Base-by-base conservation (phyloP, 2,329 filamentous ascomycete species). In the Xylariales sp. region DNA sequence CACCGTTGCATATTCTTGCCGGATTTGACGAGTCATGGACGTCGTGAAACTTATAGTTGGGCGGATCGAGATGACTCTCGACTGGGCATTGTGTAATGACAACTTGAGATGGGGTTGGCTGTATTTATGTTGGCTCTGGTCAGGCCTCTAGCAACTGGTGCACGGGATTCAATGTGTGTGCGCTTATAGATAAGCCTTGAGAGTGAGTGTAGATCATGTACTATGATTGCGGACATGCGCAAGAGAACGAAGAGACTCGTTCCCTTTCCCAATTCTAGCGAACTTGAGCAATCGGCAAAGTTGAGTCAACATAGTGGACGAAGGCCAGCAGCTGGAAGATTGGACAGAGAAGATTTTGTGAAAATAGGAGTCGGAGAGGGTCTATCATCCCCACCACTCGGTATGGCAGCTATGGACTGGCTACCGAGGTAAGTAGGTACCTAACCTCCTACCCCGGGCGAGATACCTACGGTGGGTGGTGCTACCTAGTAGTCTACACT, bases 21-120 rank as follows among this genome's bases (percentile, higher is more conserved):
- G 62, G 55, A 69, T 67, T 57, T 69, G 55, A 64, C 56, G 56
- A 64, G 58, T 57, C 62, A 54, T 39, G 5, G 34, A 54, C 45
- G 50, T 18, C 30, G 65, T 70, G 53, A 18, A 43, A 64, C 68
- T 55, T 30, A 45, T 16, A 52, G 30, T 23, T 23, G 23, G 62
- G 55, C n/a, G 39, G 28, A 18, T 43, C 34, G 43, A 56, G 53
- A 53, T 48, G 61, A 14, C 5, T 50, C 50, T 57, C 5, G 49
- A 52, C 30, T 5, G 56, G 43, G 39, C 14, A 57, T 3, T 61
- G 49, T 64, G 49, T 39, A 23, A 58, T 34, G 14, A 49, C 46
- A 58, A 34, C 49, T 8, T 43, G 14, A 45, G 34, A 46, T 36
- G 16, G 43, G 18, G 10, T 34, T 50, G 54, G 30, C 18, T 55